Conservation (phyloP, 192 early-diverging fungal species). For the Linnemannia hyalina region DNA sequence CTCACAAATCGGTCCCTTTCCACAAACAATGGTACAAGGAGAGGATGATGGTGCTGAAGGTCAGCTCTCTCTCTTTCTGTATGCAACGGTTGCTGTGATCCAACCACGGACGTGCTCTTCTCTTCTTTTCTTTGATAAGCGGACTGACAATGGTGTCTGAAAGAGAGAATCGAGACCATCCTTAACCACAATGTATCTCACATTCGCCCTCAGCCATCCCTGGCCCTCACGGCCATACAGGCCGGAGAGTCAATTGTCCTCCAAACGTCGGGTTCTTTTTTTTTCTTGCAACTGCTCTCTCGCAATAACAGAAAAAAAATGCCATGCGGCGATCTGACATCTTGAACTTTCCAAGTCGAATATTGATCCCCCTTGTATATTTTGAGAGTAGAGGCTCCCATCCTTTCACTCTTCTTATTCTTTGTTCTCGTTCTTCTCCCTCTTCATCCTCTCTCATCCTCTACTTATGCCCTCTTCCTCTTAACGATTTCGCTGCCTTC, state of each 20-base stretch:
- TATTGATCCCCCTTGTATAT: not conserved
- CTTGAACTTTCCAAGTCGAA: not conserved
- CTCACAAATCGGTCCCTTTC: not conserved
- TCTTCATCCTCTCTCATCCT: not conserved
- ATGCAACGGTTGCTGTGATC: not conserved
- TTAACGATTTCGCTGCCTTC: not conserved
- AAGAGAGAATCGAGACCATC: not conserved
- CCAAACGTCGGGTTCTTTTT: not conserved
- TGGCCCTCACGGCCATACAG: not conserved
- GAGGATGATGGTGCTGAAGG: not conserved
- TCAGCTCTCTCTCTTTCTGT: not conserved
- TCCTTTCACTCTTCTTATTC: not conserved
- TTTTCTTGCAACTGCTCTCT: not conserved
- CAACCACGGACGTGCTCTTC: not conserved
- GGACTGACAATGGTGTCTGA: not conserved
- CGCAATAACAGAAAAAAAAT: not conserved
- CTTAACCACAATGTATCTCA: not conserved
- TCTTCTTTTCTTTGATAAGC: not conserved
- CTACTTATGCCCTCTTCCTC: not conserved
- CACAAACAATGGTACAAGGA: not conserved
- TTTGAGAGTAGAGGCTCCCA: not conserved
- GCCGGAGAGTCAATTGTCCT: not conserved
- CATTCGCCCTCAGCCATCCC: not conserved
- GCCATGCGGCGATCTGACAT: not conserved
- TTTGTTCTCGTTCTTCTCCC: not conserved